Base-by-base conservation (phyloP, 164 flowering plant species). In the Sedum album region DNA sequence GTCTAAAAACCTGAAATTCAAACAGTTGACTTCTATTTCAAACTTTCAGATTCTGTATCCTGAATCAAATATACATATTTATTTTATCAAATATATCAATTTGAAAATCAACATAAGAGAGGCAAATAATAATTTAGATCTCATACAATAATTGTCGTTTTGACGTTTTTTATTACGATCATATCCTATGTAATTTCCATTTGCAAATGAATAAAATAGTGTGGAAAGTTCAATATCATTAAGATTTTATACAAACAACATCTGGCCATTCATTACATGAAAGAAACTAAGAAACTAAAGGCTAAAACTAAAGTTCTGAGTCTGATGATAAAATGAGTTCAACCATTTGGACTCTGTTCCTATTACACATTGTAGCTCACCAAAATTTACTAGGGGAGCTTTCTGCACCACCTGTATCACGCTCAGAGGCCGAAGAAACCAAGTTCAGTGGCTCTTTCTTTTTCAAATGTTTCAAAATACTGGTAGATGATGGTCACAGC, bases 381-480 rank as follows among this genome's bases (percentile, higher is more conserved):
- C 28, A 21, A 51, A 51, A 21, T 23, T 51, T 25, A 51, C 25
- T 51, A 23, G 57, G 57, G 57, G 25, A 51, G 57, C 57, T 51
- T 51, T 21, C 18, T 48, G 28, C 28, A 51, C 57, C 28, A 21
- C 57, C 57, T n/a, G 26, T 23, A 21, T n/a, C n/a, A 23, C 28
- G 57, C 36, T 62, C n/a, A 62, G 66, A 62, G 31, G 30, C 66
- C 66, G 30, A 62, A 62, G 66, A 62, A 62, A n/a, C 66, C 66
- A 62, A 62, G 66, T 21, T 62, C 66, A 7, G 66, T 62, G 23
- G 66, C 66, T 30, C 66, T 62, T 21, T 62, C 66, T 31, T 62
- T 62, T 36, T 62, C 66, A 62, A 62, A 62, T 1, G 66, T 62
- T 6, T 62, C 66, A 21, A 62, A 62, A 23, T 62, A 62, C 39